A percentile compares a stretch with the other conserved stretches of the same genome.
Conservation (phyloP, 75 land plant genomes). For the Selaginella moellendorffii region DNA sequence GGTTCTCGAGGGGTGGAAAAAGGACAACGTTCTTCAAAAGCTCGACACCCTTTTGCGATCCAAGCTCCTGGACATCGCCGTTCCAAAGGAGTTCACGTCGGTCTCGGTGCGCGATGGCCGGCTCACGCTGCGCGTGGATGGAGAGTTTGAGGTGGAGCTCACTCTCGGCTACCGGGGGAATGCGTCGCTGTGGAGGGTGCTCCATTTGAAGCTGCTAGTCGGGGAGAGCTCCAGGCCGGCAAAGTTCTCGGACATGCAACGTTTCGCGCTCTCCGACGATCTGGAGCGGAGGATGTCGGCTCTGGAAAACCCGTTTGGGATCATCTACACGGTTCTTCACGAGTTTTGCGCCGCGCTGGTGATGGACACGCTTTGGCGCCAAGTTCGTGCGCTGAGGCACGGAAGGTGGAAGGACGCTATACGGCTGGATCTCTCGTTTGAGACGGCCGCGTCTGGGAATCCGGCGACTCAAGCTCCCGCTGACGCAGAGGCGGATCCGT, state of each 20-base stretch:
- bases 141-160: slow-evolving; percentile 81
- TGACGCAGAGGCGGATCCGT: neutral
- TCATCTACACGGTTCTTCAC: slow-evolving; percentile 73
- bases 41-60: slow-evolving; percentile 69
- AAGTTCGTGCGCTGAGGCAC: slow-evolving; percentile 49
- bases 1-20: slow-evolving; percentile 44
- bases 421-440: slow-evolving; percentile 45
- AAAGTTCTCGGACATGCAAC: slow-evolving; percentile 55
- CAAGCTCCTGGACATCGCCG: slow-evolving; percentile 56
- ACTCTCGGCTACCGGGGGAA: slow-evolving; percentile 93
- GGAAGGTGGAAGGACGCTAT: slow-evolving; percentile 98
- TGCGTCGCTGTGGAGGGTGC: slow-evolving; percentile 72
- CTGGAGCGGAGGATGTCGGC: slow-evolving; percentile 93
- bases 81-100: slow-evolving; percentile 68
- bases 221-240: slow-evolving; percentile 65
- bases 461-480: neutral
- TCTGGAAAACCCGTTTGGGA: slow-evolving; percentile 61
- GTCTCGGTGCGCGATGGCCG: slow-evolving; percentile 65
- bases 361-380: slow-evolving; percentile 91
- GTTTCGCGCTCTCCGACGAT: slow-evolving; percentile 72
- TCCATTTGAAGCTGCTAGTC: slow-evolving; percentile 77
- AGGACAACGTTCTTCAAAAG: slow-evolving; percentile 53
- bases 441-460: neutral
- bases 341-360: slow-evolving; percentile 84
- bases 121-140: slow-evolving; percentile 56